Percentiles rank a stretch among this genome's conserved stretches.
Evolutionary conservation across 2,329 filamentous ascomycete genomes (phyloP).

Genomic region (Pseudogymnoascus sp.): DNA sequence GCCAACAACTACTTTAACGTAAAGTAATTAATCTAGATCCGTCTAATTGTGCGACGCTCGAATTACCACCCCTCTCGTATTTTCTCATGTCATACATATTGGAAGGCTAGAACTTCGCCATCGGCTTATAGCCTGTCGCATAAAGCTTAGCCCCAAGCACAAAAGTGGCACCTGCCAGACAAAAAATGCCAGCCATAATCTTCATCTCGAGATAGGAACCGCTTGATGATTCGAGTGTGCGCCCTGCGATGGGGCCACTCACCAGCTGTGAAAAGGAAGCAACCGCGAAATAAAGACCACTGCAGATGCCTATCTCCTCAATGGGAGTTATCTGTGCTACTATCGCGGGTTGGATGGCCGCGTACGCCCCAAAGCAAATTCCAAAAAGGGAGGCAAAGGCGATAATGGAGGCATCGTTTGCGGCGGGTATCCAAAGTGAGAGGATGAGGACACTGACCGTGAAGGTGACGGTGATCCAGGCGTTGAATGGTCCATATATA

Average conservation of each 20-base stretch:
- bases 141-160: not conserved
- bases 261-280: constrained; percentile 56
- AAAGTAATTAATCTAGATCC: not conserved
- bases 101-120: not conserved
- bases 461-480: constrained; percentile 29
- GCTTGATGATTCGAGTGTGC: constrained; percentile 37
- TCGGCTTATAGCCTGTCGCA: not conserved
- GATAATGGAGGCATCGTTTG: constrained; percentile 47
- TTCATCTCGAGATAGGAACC: not conserved
- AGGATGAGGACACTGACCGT: constrained; percentile 34
- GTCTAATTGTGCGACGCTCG: not conserved
- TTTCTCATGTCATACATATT: not conserved
- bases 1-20: not conserved
- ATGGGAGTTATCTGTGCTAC: constrained; percentile 63
- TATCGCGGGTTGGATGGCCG: constrained; percentile 52
- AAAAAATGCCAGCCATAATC: constrained; percentile 1
- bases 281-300: constrained; percentile 53
- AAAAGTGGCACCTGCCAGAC: constrained; percentile 2
- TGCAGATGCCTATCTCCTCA: constrained; percentile 57
- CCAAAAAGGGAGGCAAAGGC: constrained; percentile 58
- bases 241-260: constrained; percentile 57
- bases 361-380: constrained; percentile 56
- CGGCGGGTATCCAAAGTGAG: constrained; percentile 43
- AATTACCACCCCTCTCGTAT: not conserved
- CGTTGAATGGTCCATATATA: constrained; percentile 43